Percentiles rank a stretch among this genome's conserved stretches.
These are phyloP conservation scores for Chalaropsis thielavioides DNA, from an alignment of 2,329 filamentous ascomycete species.

Conservation along the genomic window DNA sequence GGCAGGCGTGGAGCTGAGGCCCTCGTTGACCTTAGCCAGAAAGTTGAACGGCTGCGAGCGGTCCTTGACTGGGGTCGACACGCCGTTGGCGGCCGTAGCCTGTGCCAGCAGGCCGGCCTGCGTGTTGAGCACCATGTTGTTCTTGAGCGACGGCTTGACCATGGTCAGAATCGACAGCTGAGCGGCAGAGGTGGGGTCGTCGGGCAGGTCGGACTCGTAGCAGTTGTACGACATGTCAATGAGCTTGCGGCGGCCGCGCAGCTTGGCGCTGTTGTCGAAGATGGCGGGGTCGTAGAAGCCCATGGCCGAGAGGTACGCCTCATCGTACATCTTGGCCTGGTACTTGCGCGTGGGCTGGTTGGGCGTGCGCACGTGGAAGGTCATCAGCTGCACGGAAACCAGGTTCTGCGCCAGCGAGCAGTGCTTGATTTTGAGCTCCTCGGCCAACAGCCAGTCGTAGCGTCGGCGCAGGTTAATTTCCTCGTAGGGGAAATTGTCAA, in stretches of 20 bases:
- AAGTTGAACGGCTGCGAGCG: slow-evolving; percentile 54
- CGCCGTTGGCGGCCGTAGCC: slow-evolving; percentile 27
- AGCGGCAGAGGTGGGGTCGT: slow-evolving; percentile 76
- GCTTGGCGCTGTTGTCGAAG: slow-evolving; percentile 71
- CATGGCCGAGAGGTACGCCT: slow-evolving; percentile 86
- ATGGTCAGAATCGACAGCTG: slow-evolving; percentile 53
- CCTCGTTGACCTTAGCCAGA: slow-evolving; percentile 51
- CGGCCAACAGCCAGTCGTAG: slow-evolving; percentile 84
- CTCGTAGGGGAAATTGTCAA: slow-evolving; percentile 86
- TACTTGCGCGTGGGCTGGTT: slow-evolving; percentile 87
- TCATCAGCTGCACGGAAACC: slow-evolving; percentile 73
- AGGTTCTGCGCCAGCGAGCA: slow-evolving; percentile 84
- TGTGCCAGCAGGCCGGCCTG: slow-evolving; percentile 32
- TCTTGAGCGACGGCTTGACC: slow-evolving; percentile 43
- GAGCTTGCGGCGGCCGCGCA: slow-evolving; percentile 63
- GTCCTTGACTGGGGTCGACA: slow-evolving; percentile 48
- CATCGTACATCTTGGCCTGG: slow-evolving; percentile 92
- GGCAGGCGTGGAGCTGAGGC: slow-evolving; percentile 60
- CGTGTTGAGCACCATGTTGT: slow-evolving; percentile 21
- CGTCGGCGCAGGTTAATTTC: slow-evolving; percentile 84
- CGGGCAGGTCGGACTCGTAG: slow-evolving; percentile 74
- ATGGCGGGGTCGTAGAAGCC: slow-evolving; percentile 83
- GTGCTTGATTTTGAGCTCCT: slow-evolving; percentile 87
- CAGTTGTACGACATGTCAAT: slow-evolving; percentile 82
- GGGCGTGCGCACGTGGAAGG: slow-evolving; percentile 80